Percentiles rank a stretch among this genome's conserved stretches.
These are phyloP conservation scores for Lipomyces spencermartinsiae DNA, from an alignment of 805 yeast genomes.

Conservation along the genomic window DNA sequence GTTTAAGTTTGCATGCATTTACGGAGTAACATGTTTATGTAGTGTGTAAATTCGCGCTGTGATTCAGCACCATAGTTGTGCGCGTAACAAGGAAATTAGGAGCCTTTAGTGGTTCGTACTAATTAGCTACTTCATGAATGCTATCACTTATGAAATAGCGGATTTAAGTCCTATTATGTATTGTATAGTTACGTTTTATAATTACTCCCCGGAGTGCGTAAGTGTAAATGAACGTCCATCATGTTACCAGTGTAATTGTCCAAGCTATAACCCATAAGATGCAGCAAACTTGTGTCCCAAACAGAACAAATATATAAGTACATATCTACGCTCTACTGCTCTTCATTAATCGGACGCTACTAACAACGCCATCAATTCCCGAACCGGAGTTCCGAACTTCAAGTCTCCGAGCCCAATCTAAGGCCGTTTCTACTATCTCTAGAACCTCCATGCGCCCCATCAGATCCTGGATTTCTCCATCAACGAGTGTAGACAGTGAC, in stretches of 20 bases:
- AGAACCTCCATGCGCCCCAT: slow-evolving; percentile 26
- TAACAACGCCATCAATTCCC: slow-evolving; percentile 2
- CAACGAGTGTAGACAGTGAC: slow-evolving; percentile 16
- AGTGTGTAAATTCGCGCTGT: background rate
- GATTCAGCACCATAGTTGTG: background rate
- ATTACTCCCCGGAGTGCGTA: background rate
- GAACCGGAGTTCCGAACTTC: slow-evolving; percentile 3
- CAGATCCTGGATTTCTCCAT: slow-evolving; percentile 24
- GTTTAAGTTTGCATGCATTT: background rate
- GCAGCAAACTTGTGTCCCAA: background rate
- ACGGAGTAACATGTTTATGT: background rate
- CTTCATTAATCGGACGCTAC: background rate
- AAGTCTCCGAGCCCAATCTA: slow-evolving; percentile 15
- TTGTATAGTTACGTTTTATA: background rate
- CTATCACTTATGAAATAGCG: background rate
- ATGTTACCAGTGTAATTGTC: background rate
- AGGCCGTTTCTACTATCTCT: slow-evolving; percentile 32
- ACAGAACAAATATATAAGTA: background rate
- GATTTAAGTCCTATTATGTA: background rate
- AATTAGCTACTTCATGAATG: background rate
- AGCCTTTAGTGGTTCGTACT: background rate
- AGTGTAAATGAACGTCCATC: background rate
- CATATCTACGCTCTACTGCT: background rate
- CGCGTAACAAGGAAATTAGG: background rate
- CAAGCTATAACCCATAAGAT: background rate